Percentiles rank a stretch among this genome's conserved stretches.
Conservation (phyloP, 2,329 filamentous ascomycete genomes). For the Ceratocystis colombiana region DNA sequence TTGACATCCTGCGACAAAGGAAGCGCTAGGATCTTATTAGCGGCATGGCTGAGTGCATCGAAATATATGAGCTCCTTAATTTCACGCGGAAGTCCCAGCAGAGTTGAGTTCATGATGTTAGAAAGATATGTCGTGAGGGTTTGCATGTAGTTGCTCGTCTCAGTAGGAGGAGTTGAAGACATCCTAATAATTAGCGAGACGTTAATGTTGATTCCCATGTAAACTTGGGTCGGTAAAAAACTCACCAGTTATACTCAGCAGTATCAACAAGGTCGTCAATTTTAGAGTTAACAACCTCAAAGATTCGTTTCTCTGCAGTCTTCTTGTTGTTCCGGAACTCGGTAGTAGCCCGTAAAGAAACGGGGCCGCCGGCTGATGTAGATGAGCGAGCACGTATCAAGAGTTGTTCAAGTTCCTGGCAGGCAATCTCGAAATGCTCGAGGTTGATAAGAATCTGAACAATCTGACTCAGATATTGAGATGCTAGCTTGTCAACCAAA, state of each 20-base stretch:
- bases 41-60: slow-evolving; percentile 84
- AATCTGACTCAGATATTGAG: slow-evolving; percentile 93
- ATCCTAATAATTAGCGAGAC: slow-evolving; percentile 35
- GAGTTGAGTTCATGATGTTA: slow-evolving; percentile 92
- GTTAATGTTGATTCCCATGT: background rate
- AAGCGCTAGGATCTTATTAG: slow-evolving; percentile 70
- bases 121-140: slow-evolving; percentile 85
- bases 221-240: background rate
- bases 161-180: slow-evolving; percentile 48
- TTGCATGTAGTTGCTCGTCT: slow-evolving; percentile 89
- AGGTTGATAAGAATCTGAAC: slow-evolving; percentile 97
- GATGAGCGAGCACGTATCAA: slow-evolving; percentile 77
- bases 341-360: slow-evolving; percentile 72
- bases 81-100: slow-evolving; percentile 83
- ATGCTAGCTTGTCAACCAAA: slow-evolving; percentile 75
- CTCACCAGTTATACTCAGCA: slow-evolving; percentile 87
- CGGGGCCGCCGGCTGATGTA: slow-evolving; percentile 66
- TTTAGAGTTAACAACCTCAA: slow-evolving; percentile 96
- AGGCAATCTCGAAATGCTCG: slow-evolving; percentile 92
- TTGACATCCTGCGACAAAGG: slow-evolving; percentile 70
- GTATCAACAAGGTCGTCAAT: slow-evolving; percentile 96
- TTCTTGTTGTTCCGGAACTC: slow-evolving; percentile 87
- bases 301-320: slow-evolving; percentile 92
- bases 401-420: slow-evolving; percentile 75
- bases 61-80: slow-evolving; percentile 99